These are phyloP conservation scores for Cladorrhinum samala DNA, from an alignment of 495 filamentous ascomycete species.

Conservation along the genomic window DNA sequence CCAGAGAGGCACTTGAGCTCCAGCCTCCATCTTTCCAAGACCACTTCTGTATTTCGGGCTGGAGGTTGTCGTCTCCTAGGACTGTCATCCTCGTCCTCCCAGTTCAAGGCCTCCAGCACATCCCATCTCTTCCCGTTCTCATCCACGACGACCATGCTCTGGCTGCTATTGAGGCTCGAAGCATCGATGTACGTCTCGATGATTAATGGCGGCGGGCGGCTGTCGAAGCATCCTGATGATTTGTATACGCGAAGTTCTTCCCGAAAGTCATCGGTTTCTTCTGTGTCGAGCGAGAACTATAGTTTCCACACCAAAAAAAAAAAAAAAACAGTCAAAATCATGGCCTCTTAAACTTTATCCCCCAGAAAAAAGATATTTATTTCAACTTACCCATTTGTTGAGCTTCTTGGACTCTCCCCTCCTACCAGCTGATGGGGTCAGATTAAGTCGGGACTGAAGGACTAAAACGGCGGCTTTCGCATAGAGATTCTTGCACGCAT, in stretches of 20 bases:
- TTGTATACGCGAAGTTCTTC: constrained; percentile 78
- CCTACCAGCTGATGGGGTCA: constrained; percentile 55
- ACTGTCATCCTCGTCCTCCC: constrained; percentile 51
- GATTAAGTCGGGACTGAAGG: constrained; percentile 66
- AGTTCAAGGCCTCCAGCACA: constrained; percentile 73
- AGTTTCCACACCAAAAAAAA: not conserved
- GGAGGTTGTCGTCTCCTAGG: constrained; percentile 26
- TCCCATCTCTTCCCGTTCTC: constrained; percentile 89
- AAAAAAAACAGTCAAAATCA: not conserved
- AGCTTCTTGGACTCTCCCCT: constrained; percentile 50
- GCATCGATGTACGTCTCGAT: constrained; percentile 89
- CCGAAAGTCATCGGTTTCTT: constrained; percentile 80
- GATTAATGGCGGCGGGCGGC: constrained; percentile 76
- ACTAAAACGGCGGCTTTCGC: constrained; percentile 84
- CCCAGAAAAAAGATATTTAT: not conserved
- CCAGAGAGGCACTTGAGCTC: constrained; percentile 56
- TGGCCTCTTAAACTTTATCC: not conserved
- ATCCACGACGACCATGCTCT: constrained; percentile 81
- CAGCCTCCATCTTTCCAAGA: constrained; percentile 86
- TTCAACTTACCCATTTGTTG: constrained; percentile 84
- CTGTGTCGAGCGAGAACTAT: constrained; percentile 90
- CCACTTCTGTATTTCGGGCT: constrained; percentile 55
- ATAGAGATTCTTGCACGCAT: constrained; percentile 68
- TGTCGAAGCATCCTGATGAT: constrained; percentile 64
- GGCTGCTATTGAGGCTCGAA: constrained; percentile 70